phyloP scores from a whole-genome alignment of 805 yeast genomes.

The Hanseniaspora pseudoguilliermondii region DNA sequence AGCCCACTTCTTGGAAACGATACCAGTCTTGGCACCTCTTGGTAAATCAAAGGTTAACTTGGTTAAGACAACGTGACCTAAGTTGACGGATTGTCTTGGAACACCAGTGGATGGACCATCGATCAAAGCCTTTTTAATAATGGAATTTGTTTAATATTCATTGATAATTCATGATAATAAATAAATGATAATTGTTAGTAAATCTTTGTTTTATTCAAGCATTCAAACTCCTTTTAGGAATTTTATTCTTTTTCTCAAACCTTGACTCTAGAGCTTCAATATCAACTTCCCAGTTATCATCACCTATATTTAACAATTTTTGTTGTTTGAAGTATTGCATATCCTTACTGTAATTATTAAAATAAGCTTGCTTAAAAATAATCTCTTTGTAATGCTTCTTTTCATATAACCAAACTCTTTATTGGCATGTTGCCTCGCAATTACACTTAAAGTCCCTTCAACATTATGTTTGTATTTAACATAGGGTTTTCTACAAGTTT shows the following conservation, averaged over 20 bases:
- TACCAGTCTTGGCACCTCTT: slow-evolving; percentile 85
- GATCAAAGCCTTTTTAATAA: slow-evolving; percentile 53
- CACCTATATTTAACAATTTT: too few relatives aligned
- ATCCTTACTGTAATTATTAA: too few relatives aligned
- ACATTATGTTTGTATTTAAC: too few relatives aligned
- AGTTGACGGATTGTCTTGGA: slow-evolving; percentile 81
- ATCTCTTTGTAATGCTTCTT: too few relatives aligned
- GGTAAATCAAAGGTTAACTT: slow-evolving; percentile 82
- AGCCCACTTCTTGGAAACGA: slow-evolving; percentile 85
- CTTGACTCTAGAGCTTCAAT: not conserved
- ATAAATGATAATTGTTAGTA: slow-evolving; percentile 3
- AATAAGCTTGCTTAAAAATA: too few relatives aligned
- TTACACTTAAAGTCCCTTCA: too few relatives aligned
- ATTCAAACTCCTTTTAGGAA: not conserved
- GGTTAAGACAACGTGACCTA: slow-evolving; percentile 83
- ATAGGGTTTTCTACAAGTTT: too few relatives aligned
- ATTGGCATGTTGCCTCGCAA: too few relatives aligned
- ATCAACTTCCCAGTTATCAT: too few relatives aligned
- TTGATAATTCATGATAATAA: not conserved
- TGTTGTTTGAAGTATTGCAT: too few relatives aligned
- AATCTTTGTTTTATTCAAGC: not conserved
- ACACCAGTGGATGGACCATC: slow-evolving; percentile 90
- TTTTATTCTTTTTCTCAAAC: not conserved
- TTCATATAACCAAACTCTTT: too few relatives aligned
- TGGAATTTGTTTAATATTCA: not conserved